Base-by-base conservation (phyloP, 371 early-diverging fungal species). In the Rhizopus stolonifer region DNA sequence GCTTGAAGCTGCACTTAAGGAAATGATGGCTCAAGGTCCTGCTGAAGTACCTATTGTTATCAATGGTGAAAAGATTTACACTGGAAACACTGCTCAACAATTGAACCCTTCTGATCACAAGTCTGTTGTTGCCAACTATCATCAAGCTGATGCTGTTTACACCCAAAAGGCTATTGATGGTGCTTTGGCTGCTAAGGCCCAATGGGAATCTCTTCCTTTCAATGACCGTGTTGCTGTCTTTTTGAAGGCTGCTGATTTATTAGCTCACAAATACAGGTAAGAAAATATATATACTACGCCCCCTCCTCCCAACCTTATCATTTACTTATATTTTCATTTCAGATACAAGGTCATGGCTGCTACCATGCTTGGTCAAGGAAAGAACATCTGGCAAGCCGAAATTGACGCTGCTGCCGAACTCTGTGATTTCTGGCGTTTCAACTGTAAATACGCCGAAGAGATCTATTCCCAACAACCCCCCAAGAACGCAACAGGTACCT, bases 341-440 rank as follows among this genome's bases (percentile, higher is more conserved):
- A 79, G 88, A 69, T 93, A 91, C 81, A 83, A 91, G 81, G 58
- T 94, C 44, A 85, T 95, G 88, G 99, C 99, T 14, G 94, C 98
- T 32, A 94, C 99, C 46, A 97, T 98, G 96, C 77, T 98, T 29
- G 99, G 99, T 48, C 99, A 98, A 78, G 96, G 96, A 45, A 98
- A 98, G 82, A 98, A 95, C 76, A 89, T 87, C 62, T 98, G 96
- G 96, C 98, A 98, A 80, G 99, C 99, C 9, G 99, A 97, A 77
- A 98, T 98, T 62, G 99, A 97, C 68, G 83, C 94, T 22, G 94
- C 92, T 29, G 94, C 95, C 24, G 98, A 98, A 73, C 80, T 95
- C 23, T 80, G 78, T 48, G 98, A 97, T 70, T 96, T 97, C 80
- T 87, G 87, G 86, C 87, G 99, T 55, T 97, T 97, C 82, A 96